Evolutionary conservation across 345 rosid genomes (phyloP).

Genomic region (Eucalyptus curtisii): DNA sequence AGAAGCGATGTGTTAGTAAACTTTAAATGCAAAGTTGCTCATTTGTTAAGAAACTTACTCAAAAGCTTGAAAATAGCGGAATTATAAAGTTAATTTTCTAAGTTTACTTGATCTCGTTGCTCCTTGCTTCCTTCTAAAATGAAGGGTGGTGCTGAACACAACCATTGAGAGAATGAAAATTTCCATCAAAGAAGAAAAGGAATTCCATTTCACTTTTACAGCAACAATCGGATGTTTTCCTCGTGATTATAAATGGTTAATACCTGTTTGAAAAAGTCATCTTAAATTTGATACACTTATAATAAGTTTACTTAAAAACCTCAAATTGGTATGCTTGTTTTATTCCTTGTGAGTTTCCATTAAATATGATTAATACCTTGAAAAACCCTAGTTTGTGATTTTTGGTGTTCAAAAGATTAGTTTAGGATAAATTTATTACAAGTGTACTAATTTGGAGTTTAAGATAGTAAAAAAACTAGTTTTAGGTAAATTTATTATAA

Average conservation of each 20-base stretch:
- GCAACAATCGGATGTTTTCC: no score
- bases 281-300: no score
- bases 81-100: no score
- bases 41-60: background rate
- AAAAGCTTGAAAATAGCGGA: background rate
- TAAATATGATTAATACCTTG: no score
- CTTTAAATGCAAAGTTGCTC: background rate
- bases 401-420: rapidly evolving
- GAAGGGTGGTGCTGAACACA: background rate
- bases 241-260: no score
- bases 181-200: no score
- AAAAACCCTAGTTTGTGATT: no score
- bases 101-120: background rate
- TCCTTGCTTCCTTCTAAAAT: background rate
- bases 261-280: no score
- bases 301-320: no score
- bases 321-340: rapidly evolving
- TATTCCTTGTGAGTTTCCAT: rapidly evolving
- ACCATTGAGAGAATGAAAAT: background rate
- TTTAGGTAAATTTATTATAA: no score
- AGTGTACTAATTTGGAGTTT: rapidly evolving
- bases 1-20: background rate
- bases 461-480: no score
- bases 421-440: rapidly evolving
- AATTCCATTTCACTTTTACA: no score